These are phyloP conservation scores for Nannochloris sp. DNA, from an alignment of 139 green algal genomes.

Conservation along the genomic window DNA sequence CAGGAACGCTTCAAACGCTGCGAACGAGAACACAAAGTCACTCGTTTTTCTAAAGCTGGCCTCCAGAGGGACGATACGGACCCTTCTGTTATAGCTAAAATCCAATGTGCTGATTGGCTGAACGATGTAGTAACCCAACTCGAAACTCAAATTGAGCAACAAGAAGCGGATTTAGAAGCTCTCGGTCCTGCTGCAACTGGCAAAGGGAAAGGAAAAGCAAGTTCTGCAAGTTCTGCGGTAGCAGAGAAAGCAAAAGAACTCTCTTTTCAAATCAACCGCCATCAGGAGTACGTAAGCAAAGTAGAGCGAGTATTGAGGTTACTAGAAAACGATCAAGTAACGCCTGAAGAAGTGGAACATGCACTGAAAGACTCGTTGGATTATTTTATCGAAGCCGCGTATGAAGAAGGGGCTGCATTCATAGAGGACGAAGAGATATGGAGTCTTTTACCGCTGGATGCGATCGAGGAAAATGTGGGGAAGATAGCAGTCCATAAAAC, in stretches of 20 bases:
- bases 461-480: constrained; percentile 25
- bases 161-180: constrained; percentile 24
- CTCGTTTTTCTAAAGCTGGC: constrained; percentile 22
- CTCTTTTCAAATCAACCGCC: constrained; percentile 1
- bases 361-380: constrained; percentile 26
- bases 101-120: constrained; percentile 16
- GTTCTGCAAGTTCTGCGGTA: not conserved
- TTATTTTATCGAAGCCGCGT: constrained; percentile 22
- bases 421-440: constrained; percentile 7
- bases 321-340: constrained; percentile 36
- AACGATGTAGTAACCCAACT: constrained; percentile 1
- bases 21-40: constrained; percentile 29
- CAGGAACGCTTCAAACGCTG: constrained; percentile 33
- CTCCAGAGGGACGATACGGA: constrained; percentile 14
- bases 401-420: constrained; percentile 9
- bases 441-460: not conserved
- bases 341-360: constrained; percentile 20
- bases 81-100: constrained; percentile 3
- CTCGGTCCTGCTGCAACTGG: not conserved
- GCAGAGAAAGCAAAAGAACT: no score
- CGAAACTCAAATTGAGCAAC: constrained; percentile 26
- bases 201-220: not conserved
- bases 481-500: constrained; percentile 14
- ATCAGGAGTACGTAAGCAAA: constrained; percentile 18
- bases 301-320: constrained; percentile 27